A percentile compares a stretch with the other conserved stretches of the same genome.
Evolutionary conservation across 75 land plant genomes (phyloP).

Genomic region (Ceratopteris richardii): DNA sequence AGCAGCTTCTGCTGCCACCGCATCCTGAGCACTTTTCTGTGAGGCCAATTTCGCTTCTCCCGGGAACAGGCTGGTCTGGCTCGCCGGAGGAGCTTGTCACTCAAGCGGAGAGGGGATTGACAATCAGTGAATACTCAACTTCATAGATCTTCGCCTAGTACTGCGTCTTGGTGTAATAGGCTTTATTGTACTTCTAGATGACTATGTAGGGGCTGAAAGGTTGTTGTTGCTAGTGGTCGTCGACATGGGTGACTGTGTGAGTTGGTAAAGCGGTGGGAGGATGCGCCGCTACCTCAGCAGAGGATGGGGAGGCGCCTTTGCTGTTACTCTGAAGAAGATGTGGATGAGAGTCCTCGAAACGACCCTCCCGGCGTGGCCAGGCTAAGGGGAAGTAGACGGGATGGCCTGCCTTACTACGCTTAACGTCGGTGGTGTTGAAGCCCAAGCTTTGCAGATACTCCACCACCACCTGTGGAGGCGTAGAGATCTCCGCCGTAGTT

Average conservation of each 20-base stretch:
- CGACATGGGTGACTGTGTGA: too few species aligned
- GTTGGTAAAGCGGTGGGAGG: too few species aligned
- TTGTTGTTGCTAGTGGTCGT: not conserved
- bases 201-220: not conserved
- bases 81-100: not conserved
- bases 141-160: slow-evolving; percentile 1
- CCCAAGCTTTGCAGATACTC: not conserved
- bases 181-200: slow-evolving; percentile 2
- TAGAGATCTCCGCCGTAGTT: too few species aligned
- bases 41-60: slow-evolving; percentile 1
- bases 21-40: not conserved
- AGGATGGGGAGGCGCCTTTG: too few species aligned
- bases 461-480: too few species aligned
- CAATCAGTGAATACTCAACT: not conserved
- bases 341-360: not conserved
- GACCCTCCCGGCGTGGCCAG: not conserved
- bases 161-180: slow-evolving; percentile 3
- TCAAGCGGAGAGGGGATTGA: not conserved
- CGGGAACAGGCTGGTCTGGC: not conserved
- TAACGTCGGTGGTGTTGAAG: not conserved
- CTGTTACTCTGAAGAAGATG: too few species aligned
- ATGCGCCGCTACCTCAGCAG: too few species aligned
- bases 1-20: not conserved
- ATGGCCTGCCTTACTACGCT: not conserved
- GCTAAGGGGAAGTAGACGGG: not conserved